Percentiles rank a stretch among this genome's conserved stretches.
Evolutionary conservation across 225 moss, liverwort and hornwort genomes (phyloP).

Genomic region (Sphagnum contortum): DNA sequence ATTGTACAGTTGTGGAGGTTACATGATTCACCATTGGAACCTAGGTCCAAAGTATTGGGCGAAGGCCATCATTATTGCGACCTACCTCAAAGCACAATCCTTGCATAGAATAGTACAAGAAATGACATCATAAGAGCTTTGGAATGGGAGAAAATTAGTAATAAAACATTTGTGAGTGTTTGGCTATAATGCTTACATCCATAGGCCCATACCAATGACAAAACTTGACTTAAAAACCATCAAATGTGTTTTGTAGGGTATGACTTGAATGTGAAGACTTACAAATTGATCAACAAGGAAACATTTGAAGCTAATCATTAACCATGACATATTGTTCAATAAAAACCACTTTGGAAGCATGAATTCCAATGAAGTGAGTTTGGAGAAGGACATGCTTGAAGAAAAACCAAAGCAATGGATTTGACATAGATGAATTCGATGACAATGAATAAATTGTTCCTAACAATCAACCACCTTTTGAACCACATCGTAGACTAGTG

Average conservation of each 20-base stretch:
- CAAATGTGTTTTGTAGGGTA: constrained; percentile 1
- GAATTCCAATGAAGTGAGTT: not conserved
- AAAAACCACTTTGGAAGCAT: not conserved
- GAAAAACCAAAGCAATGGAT: not conserved
- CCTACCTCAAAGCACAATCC: not conserved
- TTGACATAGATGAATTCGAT: not conserved
- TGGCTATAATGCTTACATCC: not conserved
- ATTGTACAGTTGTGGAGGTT: not conserved
- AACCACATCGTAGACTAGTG: not conserved
- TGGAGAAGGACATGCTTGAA: not conserved
- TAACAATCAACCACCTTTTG: not conserved
- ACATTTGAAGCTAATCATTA: not conserved
- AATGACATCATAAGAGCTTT: not conserved
- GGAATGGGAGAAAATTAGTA: not conserved
- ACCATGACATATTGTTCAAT: not conserved
- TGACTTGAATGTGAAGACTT: not conserved
- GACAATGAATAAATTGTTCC: not conserved
- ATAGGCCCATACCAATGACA: not conserved
- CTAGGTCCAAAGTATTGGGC: not conserved
- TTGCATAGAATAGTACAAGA: not conserved
- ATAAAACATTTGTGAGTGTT: not conserved
- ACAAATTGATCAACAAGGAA: not conserved
- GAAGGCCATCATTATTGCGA: not conserved
- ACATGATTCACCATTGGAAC: not conserved
- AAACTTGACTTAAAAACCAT: not conserved